Evolutionary conservation across 129 eudicot species (phyloP), one percentile per base, ranked within the genome.

Genomic region (Silybum marianum): DNA sequence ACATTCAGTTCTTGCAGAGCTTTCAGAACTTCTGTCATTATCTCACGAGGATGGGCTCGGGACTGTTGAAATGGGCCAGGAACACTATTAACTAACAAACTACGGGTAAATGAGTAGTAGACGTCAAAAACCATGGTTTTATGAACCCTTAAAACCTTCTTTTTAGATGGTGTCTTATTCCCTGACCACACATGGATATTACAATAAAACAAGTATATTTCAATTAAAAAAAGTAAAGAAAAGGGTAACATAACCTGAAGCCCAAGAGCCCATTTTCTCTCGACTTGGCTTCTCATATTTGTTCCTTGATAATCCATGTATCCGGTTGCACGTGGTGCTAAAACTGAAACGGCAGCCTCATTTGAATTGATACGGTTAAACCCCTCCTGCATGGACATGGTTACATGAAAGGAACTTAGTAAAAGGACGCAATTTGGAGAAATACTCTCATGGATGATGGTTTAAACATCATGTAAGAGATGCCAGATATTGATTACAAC

Each of bases 211-310:
- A 77, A 6, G 48, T 39, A 68, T 6, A 23, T 24, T 69, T 62
- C 54, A 26, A 44, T 6, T 18, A 6, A 19, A 46, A 40, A 10
- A 7, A 62, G 0, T 0, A 63, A 22, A 8, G 3, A 23, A 40
- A 22, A 36, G 10, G 46, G 71, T 9, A 82, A 39, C 46, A 32
- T 32, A 69, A 94, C 98, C 97, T 94, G 98, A 71, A 94, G 91
- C 65, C 98, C 98, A 69, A 94, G 93, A 84, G 98, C 98, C 98
- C 98, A 94, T 90, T 94, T 94, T 84, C 95, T 87, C 78, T 94
- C 98, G 12, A 81, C 85, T 42, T 88, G 98, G 74, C 76, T 84
- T 82, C 97, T 87, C 70, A 85, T 68, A 79, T 89, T 90, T 67
- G 70, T 81, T 80, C 90, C 95, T 82, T 85, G 91, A 85, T 81